phyloP scores from a whole-genome alignment of 768 basidiomycete genomes.

The Suillus bovinus region DNA sequence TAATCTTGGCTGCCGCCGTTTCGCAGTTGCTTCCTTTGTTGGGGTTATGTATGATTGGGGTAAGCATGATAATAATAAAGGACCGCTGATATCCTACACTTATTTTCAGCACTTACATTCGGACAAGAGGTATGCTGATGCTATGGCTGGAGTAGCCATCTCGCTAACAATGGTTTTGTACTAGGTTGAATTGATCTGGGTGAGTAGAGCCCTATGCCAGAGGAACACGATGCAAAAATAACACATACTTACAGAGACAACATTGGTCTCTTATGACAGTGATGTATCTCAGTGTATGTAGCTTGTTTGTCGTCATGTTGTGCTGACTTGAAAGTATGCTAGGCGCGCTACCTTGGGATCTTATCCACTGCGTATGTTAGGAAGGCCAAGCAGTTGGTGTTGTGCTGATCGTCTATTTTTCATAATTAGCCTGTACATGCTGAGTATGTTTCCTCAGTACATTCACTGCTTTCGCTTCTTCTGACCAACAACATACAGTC shows the following conservation, averaged over 20 bases:
- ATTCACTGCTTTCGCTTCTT: not conserved
- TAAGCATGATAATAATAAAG: no score
- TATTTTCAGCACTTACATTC: no score
- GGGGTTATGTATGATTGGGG: no score
- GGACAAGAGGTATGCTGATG: no score
- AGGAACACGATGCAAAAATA: not conserved
- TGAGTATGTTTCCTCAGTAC: not conserved
- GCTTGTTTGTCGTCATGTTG: not conserved
- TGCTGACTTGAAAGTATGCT: not conserved
- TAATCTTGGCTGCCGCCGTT: no score
- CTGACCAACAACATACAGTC: not conserved
- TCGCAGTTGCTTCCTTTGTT: no score
- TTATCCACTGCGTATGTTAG: not conserved
- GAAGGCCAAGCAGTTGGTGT: not conserved
- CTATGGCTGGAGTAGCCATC: no score
- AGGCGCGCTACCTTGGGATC: not conserved
- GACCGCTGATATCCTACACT: no score
- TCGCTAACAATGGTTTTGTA: not conserved
- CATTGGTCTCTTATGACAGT: not conserved
- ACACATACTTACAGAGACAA: not conserved
- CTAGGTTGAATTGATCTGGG: not conserved
- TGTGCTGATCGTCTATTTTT: not conserved
- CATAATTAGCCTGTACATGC: not conserved
- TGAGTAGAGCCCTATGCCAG: not conserved
- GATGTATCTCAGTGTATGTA: not conserved